Evolutionary conservation across 2,329 filamentous ascomycete species (phyloP).

Genomic region (Thyridium curvatum): DNA sequence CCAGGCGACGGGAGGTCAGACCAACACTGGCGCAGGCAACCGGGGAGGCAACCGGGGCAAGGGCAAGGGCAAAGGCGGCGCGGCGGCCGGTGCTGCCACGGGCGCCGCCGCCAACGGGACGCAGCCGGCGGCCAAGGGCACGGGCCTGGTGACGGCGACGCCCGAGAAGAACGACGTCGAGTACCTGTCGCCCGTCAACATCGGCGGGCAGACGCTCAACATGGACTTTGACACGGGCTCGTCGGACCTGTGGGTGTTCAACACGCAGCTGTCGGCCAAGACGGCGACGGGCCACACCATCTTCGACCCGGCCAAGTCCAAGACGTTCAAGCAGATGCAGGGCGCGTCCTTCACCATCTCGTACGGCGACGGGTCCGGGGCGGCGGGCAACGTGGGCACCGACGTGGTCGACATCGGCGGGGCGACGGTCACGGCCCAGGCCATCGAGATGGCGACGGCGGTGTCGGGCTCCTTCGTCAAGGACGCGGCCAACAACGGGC

Average conservation of each 20-base stretch:
- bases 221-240: constrained; percentile 74
- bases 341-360: constrained; percentile 53
- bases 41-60: constrained; percentile 2
- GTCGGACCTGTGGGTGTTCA: constrained; percentile 71
- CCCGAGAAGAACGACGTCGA: constrained; percentile 62
- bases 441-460: constrained; percentile 58
- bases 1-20: not conserved
- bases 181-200: constrained; percentile 63
- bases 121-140: constrained; percentile 25
- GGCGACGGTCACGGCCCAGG: constrained; percentile 52
- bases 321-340: constrained; percentile 21
- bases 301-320: constrained; percentile 29
- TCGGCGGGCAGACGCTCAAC: constrained; percentile 63
- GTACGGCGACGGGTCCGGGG: constrained; percentile 64
- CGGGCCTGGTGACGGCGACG: constrained; percentile 56
- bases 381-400: constrained; percentile 58
- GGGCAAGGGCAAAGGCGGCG: constrained; percentile 4
- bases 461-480: constrained; percentile 52
- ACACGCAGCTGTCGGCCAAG: constrained; percentile 43
- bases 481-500: constrained; percentile 59
- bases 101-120: constrained; percentile 9
- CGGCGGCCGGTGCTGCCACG: constrained; percentile 4
- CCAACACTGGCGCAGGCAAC: not conserved
- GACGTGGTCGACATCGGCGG: constrained; percentile 64
- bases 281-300: constrained; percentile 40